These are phyloP conservation scores for Phialophora verrucosa DNA, from an alignment of 2,329 filamentous ascomycete species.

Conservation along the genomic window DNA sequence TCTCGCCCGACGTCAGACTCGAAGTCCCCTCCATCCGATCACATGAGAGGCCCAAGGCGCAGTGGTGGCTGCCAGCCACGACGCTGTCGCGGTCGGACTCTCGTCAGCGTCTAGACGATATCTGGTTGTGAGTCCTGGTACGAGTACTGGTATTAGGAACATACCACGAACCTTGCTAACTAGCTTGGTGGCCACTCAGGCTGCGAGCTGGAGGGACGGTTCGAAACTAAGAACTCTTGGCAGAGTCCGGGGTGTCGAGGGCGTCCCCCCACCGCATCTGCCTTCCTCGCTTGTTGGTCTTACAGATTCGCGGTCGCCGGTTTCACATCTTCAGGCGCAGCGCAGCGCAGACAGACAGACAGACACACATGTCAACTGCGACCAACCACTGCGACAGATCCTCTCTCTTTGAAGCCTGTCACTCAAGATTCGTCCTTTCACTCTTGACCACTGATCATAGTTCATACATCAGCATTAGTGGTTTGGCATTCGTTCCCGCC, in stretches of 20 bases:
- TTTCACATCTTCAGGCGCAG: constrained; percentile 26
- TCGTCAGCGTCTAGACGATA: neutral
- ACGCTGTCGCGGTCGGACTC: neutral
- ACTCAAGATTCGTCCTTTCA: constrained; percentile 12
- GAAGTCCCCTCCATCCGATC: neutral
- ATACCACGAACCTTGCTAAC: neutral
- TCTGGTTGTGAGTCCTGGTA: neutral
- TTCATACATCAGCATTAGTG: constrained; percentile 4
- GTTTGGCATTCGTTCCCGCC: constrained; percentile 15
- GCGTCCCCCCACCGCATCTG: constrained; percentile 7
- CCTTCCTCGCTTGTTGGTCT: constrained; percentile 14
- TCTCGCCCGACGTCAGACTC: neutral
- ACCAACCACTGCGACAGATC: constrained; percentile 51
- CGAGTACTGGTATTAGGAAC: neutral
- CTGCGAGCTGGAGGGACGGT: neutral
- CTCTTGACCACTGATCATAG: constrained; percentile 20
- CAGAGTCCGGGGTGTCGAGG: neutral
- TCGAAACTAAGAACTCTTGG: constrained; percentile 1
- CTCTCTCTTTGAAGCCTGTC: constrained; percentile 1
- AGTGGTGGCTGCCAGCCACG: neutral
- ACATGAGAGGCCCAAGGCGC: neutral
- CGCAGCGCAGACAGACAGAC: too few species aligned
- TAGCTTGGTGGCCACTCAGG: neutral
- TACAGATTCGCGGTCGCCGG: constrained; percentile 6
- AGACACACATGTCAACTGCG: constrained; percentile 16